Evolutionary conservation across 1,284 basidiomycete genomes (phyloP).

Genomic region (Ceratobasidium sp.): DNA sequence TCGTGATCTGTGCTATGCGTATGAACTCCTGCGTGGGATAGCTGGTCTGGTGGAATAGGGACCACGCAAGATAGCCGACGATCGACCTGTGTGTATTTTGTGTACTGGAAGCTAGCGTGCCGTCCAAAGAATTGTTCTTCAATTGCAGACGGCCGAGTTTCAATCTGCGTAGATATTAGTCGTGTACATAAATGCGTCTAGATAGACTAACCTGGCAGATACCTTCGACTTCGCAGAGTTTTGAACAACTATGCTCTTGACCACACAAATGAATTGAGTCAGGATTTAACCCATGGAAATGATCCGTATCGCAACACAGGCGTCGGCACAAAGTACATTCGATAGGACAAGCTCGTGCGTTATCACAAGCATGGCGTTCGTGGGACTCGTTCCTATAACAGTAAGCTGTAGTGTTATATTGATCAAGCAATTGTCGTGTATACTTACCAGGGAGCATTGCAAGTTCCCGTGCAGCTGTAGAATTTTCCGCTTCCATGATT

Average conservation of each 20-base stretch:
- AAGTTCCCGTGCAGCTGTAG: constrained; percentile 60
- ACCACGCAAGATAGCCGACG: constrained; percentile 63
- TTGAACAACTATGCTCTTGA: constrained; percentile 57
- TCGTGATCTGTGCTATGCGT: constrained; percentile 59
- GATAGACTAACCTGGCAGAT: constrained; percentile 27
- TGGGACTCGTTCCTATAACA: constrained; percentile 60
- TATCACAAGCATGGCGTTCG: constrained; percentile 61
- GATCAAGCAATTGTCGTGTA: not conserved
- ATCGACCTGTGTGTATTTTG: constrained; percentile 53
- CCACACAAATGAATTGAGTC: constrained; percentile 67
- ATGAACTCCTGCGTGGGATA: constrained; percentile 61
- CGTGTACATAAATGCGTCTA: no score
- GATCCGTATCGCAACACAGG: constrained; percentile 61
- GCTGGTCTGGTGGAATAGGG: constrained; percentile 58
- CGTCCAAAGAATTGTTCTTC: constrained; percentile 59
- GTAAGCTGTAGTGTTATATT: not conserved
- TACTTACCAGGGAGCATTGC: constrained; percentile 58
- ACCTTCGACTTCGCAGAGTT: constrained; percentile 57
- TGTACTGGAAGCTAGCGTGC: constrained; percentile 62
- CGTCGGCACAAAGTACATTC: constrained; percentile 65
- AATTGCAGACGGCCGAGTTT: constrained; percentile 65
- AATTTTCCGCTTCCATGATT: constrained; percentile 46
- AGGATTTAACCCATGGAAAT: constrained; percentile 63
- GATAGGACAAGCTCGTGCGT: constrained; percentile 62
- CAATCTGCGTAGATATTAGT: constrained; percentile 63